These are phyloP conservation scores for Circinella umbellata DNA, from an alignment of 371 early-diverging fungal species.

Conservation along the genomic window DNA sequence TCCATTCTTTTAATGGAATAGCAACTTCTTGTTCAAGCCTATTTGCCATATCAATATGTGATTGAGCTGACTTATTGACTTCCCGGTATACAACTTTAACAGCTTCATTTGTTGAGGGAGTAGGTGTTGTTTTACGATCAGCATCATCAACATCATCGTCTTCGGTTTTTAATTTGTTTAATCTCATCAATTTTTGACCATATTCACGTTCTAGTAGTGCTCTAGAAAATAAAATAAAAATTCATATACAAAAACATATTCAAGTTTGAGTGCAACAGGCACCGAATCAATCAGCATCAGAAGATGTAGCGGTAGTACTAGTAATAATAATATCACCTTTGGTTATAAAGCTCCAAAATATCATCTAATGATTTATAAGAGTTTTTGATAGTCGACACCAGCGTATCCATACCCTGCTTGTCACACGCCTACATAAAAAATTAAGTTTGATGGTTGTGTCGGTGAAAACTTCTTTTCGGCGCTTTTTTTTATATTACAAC, in stretches of 20 bases:
- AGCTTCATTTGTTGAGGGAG: slow-evolving; percentile 8
- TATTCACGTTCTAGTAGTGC: slow-evolving; percentile 34
- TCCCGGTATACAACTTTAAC: slow-evolving; percentile 31
- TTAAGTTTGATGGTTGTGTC: neutral
- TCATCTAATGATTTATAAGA: slow-evolving; percentile 32
- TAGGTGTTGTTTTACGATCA: neutral
- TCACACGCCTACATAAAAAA: slow-evolving; percentile 18
- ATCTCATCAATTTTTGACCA: slow-evolving; percentile 34
- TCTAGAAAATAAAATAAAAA: slow-evolving; percentile 5
- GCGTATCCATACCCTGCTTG: slow-evolving; percentile 22
- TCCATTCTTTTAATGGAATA: slow-evolving; percentile 29
- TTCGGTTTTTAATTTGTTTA: slow-evolving; percentile 15
- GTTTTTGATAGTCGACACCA: slow-evolving; percentile 28
- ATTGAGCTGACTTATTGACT: slow-evolving; percentile 34
- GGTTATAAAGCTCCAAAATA: slow-evolving; percentile 30
- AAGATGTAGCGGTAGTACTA: slow-evolving; percentile 4
- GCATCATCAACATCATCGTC: slow-evolving; percentile 12
- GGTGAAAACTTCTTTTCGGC: too few species aligned
- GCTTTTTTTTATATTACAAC: slow-evolving; percentile 13
- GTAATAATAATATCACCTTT: slow-evolving; percentile 21
- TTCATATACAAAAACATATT: too few species aligned
- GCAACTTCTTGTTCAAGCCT: slow-evolving; percentile 32
- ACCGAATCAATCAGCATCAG: too few species aligned
- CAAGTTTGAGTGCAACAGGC: too few species aligned
- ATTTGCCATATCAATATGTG: slow-evolving; percentile 39